Conservation (phyloP, 1,284 basidiomycete genomes). For the Cryptococcus jaspeensis region DNA sequence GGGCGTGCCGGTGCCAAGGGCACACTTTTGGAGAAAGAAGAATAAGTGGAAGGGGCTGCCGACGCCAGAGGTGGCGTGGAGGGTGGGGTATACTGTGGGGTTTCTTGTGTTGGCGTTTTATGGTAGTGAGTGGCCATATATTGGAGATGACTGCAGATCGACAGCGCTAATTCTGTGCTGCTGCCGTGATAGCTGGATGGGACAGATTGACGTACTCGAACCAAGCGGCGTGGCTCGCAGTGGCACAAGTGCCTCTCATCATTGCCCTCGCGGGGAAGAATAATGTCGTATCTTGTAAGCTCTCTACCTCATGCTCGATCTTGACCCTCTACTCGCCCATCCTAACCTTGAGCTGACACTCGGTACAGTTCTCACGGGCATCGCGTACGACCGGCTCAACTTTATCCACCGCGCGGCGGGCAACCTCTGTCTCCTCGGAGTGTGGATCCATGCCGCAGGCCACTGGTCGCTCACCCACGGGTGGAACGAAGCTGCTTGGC, state of each 20-base stretch:
- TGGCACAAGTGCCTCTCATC: slow-evolving; percentile 63
- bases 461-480: slow-evolving; percentile 20
- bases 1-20: slow-evolving; percentile 11
- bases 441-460: slow-evolving; percentile 37
- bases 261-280: slow-evolving; percentile 65
- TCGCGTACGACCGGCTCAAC: slow-evolving; percentile 60
- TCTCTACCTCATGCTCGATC: background rate
- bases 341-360: background rate
- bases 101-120: slow-evolving; percentile 26
- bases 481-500: slow-evolving; percentile 14
- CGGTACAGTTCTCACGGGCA: slow-evolving; percentile 58
- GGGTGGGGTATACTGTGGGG: slow-evolving; percentile 18
- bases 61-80: slow-evolving; percentile 22
- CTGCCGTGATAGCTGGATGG: slow-evolving; percentile 19
- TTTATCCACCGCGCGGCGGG: slow-evolving; percentile 43
- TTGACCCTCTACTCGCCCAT: background rate
- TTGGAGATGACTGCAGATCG: background rate
- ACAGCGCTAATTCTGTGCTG: background rate
- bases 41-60: slow-evolving; percentile 7
- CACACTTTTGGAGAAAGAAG: slow-evolving; percentile 10
- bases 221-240: slow-evolving; percentile 57
- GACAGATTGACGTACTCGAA: slow-evolving; percentile 37
- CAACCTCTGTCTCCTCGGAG: slow-evolving; percentile 29
- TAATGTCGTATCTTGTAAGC: slow-evolving; percentile 61
- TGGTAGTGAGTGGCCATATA: slow-evolving; percentile 23